Evolutionary conservation across 1,139 yeast species (phyloP).

Genomic region (Diutina pseudorugosa): DNA sequence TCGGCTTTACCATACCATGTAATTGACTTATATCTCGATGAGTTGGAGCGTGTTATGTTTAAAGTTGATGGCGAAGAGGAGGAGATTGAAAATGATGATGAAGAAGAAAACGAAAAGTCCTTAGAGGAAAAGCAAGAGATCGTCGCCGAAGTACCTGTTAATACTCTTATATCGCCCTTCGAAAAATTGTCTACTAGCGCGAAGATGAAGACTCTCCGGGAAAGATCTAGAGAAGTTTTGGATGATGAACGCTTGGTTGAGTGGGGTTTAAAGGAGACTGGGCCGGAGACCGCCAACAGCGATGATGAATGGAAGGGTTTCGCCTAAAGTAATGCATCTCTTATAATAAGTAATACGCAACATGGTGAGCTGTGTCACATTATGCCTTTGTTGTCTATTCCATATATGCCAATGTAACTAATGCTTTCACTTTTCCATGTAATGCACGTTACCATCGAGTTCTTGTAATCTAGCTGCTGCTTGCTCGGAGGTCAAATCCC

Average conservation of each 20-base stretch:
- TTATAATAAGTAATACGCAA: neutral
- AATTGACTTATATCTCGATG: constrained; percentile 76
- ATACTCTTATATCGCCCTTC: constrained; percentile 46
- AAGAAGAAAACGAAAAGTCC: no score
- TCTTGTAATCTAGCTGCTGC: constrained; percentile 50
- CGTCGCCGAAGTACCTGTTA: constrained; percentile 40
- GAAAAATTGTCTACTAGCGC: constrained; percentile 36
- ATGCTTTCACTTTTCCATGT: constrained; percentile 7
- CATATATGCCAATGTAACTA: neutral
- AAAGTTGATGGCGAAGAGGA: constrained; percentile 24
- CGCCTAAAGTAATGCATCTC: neutral
- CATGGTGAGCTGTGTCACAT: neutral
- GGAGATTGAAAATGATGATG: constrained; percentile 12
- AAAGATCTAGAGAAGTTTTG: constrained; percentile 54
- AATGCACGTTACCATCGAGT: constrained; percentile 25
- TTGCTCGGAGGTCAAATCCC: constrained; percentile 67
- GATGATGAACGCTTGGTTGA: constrained; percentile 47
- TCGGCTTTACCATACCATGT: constrained; percentile 78
- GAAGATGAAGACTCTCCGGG: constrained; percentile 51
- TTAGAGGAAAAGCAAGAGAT: constrained; percentile 16
- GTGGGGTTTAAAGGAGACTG: constrained; percentile 44
- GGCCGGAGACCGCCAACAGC: constrained; percentile 13
- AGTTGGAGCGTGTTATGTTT: constrained; percentile 53
- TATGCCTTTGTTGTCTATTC: neutral
- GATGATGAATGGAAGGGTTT: constrained; percentile 13